Percentiles rank a stretch among this genome's conserved stretches.
phyloP scores from a whole-genome alignment of 805 yeast species.

The Jamesozyma spencerorum region DNA sequence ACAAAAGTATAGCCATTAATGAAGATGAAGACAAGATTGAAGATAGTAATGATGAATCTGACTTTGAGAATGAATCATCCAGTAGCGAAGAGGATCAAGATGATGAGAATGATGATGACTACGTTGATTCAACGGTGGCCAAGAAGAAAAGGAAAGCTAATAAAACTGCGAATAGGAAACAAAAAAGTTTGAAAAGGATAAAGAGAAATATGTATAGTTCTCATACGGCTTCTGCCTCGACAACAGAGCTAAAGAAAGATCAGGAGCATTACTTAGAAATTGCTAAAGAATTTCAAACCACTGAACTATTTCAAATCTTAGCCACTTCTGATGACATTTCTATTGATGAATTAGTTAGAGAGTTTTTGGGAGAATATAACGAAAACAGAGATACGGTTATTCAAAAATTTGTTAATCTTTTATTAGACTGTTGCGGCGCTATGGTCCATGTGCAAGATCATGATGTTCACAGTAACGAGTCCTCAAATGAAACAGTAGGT shows the following conservation, averaged over 20 bases:
- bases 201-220: conserved; percentile 4
- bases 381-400: conserved; percentile 40
- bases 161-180: neutral
- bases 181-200: neutral
- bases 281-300: conserved; percentile 38
- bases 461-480: conserved; percentile 61
- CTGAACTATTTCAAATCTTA: conserved; percentile 43
- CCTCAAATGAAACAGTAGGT: conserved; percentile 62
- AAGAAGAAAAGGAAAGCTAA: conserved; percentile 8
- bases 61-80: conserved; percentile 2
- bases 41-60: conserved; percentile 14
- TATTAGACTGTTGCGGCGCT: conserved; percentile 67
- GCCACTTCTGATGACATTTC: conserved; percentile 41
- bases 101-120: conserved; percentile 18
- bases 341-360: conserved; percentile 42
- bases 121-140: conserved; percentile 11
- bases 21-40: conserved; percentile 8
- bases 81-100: conserved; percentile 5
- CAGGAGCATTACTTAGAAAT: conserved; percentile 30
- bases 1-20: conserved; percentile 3
- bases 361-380: conserved; percentile 48
- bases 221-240: neutral
- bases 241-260: conserved; percentile 10
- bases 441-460: conserved; percentile 58
- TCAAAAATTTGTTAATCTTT: conserved; percentile 55